Conservation (phyloP, 805 yeast species). For the Brettanomyces anomalus region DNA sequence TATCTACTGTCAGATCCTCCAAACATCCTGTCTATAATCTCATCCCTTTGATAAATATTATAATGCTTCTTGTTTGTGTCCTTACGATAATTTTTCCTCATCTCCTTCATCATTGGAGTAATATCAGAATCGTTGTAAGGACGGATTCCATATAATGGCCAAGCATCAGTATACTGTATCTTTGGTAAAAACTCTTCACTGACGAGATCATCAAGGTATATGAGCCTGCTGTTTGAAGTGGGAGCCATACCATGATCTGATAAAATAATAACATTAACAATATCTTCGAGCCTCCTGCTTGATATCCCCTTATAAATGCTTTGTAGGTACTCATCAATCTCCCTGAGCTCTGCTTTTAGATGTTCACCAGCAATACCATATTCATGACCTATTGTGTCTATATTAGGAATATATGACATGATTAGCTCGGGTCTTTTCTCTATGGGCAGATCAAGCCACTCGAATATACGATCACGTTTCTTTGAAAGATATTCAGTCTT, state of each 20-base stretch:
- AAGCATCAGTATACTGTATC: constrained; percentile 64
- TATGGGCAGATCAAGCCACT: constrained; percentile 58
- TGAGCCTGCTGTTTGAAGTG: constrained; percentile 57
- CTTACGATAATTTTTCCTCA: constrained; percentile 25
- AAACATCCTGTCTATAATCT: constrained; percentile 48
- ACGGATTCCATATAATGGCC: constrained; percentile 79
- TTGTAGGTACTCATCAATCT: constrained; percentile 60
- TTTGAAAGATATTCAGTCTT: constrained; percentile 48
- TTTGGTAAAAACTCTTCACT: constrained; percentile 28
- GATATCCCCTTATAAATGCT: constrained; percentile 38
- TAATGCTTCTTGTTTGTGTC: constrained; percentile 27
- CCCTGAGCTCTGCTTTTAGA: constrained; percentile 41
- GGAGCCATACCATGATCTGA: constrained; percentile 96
- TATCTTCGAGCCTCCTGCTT: constrained; percentile 46
- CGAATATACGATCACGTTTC: constrained; percentile 50
- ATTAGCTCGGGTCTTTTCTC: constrained; percentile 63
- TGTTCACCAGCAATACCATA: constrained; percentile 59
- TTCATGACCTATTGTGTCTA: constrained; percentile 72
- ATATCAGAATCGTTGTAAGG: constrained; percentile 35
- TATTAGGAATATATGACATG: constrained; percentile 69
- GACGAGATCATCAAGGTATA: constrained; percentile 66
- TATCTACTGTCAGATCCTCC: constrained; percentile 37
- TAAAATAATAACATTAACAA: constrained; percentile 68
- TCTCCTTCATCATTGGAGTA: constrained; percentile 38
- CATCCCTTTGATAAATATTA: constrained; percentile 43